Evolutionary conservation across 257 asterid species (phyloP).

Genomic region (Osmanthus fragrans): DNA sequence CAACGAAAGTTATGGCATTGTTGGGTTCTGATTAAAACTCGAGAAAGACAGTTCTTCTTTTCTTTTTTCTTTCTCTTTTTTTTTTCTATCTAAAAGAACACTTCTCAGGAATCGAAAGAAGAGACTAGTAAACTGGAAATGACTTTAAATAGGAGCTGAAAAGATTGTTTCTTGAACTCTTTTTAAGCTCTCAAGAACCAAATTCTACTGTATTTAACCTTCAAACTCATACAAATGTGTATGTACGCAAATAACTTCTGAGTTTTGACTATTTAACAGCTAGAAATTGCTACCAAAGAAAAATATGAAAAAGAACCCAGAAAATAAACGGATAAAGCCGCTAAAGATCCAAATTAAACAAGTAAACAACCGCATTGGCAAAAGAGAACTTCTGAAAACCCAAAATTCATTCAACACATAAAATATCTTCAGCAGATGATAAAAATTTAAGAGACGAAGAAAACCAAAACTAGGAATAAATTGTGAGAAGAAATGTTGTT

Average conservation of each 20-base stretch:
- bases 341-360: constrained; percentile 7
- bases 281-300: constrained; percentile 13
- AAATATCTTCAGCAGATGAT: background rate
- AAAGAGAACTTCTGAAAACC: constrained; percentile 4
- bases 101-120: constrained; percentile 8
- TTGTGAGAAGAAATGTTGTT: background rate
- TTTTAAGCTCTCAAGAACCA: background rate
- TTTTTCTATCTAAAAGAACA: background rate
- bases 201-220: background rate
- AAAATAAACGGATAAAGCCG: constrained; percentile 5
- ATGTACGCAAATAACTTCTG: background rate
- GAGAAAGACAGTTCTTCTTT: background rate
- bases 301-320: constrained; percentile 5
- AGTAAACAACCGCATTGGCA: constrained; percentile 20
- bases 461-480: background rate
- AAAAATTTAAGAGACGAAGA: background rate
- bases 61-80: background rate
- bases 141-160: background rate
- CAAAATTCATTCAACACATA: background rate
- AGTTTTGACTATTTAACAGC: constrained; percentile 20
- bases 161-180: constrained; percentile 1
- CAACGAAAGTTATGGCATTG: constrained; percentile 29
- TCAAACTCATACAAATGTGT: background rate
- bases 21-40: background rate
- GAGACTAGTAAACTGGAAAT: background rate